A percentile compares a stretch with the other conserved stretches of the same genome.
These are phyloP conservation scores for Medicago arabica DNA, from an alignment of 306 rosid species.

Conservation along the genomic window DNA sequence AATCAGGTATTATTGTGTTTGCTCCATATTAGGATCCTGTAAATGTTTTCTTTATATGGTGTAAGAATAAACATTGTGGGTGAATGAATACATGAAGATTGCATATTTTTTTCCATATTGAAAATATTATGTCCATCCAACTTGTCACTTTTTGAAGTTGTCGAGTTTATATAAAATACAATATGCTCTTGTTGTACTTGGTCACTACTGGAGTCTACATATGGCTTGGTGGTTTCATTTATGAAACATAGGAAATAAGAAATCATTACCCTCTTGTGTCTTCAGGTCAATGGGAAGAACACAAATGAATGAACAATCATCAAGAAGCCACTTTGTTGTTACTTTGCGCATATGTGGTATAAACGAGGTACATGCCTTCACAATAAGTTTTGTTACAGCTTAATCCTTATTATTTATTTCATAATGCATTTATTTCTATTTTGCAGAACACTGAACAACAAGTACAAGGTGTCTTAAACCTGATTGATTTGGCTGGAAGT, in stretches of 20 bases:
- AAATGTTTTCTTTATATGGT: slow-evolving; percentile 3
- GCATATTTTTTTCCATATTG: slow-evolving; percentile 9
- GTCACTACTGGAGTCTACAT: slow-evolving; percentile 12
- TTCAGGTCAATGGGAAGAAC: slow-evolving; percentile 95
- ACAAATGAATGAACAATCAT: slow-evolving; percentile 95
- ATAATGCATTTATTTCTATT: slow-evolving; percentile 31
- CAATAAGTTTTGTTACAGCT: background rate
- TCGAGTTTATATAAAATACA: background rate
- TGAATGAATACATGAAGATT: slow-evolving; percentile 13
- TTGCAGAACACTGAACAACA: slow-evolving; percentile 87
- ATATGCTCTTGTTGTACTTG: slow-evolving; percentile 11
- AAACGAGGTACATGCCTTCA: slow-evolving; percentile 64
- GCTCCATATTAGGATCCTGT: background rate
- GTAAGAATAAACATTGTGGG: slow-evolving; percentile 22
- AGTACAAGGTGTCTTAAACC: slow-evolving; percentile 92
- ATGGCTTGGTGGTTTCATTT: background rate
- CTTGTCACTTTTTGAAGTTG: background rate
- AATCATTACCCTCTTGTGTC: slow-evolving; percentile 26
- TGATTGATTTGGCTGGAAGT: slow-evolving; percentile 96
- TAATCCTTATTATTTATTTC: slow-evolving; percentile 15
- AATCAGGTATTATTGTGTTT: slow-evolving; percentile 62
- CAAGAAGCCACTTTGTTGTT: slow-evolving; percentile 95
- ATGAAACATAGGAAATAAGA: slow-evolving; percentile 9
- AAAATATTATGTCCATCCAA: slow-evolving; percentile 31
- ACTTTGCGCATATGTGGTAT: slow-evolving; percentile 88